A percentile compares a stretch with the other conserved stretches of the same genome.
Conservation (phyloP, 805 yeast species). For the Schwanniomyces polymorphus region DNA sequence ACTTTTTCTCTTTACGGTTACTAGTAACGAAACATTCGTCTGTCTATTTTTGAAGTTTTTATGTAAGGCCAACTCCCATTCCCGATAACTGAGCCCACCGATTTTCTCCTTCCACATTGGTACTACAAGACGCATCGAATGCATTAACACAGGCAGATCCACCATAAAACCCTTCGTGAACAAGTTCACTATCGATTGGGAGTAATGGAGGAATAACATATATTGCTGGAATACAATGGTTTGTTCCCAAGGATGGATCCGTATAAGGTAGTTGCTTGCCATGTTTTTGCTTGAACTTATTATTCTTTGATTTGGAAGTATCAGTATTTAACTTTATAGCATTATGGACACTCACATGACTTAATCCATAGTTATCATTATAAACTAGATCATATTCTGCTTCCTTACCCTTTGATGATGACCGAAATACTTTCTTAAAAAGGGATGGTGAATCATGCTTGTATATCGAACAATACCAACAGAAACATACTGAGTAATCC, state of each 20-base stretch:
- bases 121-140: no score
- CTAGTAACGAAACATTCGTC: no score
- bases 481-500: conserved; percentile 19
- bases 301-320: conserved; percentile 1
- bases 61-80: no score
- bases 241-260: neutral
- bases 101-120: no score
- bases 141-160: no score
- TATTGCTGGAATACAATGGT: neutral
- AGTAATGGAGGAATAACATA: neutral
- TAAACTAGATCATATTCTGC: conserved; percentile 2
- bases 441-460: neutral
- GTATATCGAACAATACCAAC: conserved; percentile 14
- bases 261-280: conserved; percentile 4
- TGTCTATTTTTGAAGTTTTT: no score
- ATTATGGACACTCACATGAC: conserved; percentile 15
- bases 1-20: no score
- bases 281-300: conserved; percentile 2
- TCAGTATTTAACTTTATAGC: conserved; percentile 8
- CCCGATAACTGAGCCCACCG: no score
- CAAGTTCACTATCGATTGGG: neutral
- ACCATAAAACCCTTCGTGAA: no score
- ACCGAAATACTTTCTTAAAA: neutral
- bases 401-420: neutral
- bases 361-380: conserved; percentile 6